These are phyloP conservation scores for Ceratocystis albifundus DNA, from an alignment of 2,329 filamentous ascomycete genomes.

Conservation along the genomic window DNA sequence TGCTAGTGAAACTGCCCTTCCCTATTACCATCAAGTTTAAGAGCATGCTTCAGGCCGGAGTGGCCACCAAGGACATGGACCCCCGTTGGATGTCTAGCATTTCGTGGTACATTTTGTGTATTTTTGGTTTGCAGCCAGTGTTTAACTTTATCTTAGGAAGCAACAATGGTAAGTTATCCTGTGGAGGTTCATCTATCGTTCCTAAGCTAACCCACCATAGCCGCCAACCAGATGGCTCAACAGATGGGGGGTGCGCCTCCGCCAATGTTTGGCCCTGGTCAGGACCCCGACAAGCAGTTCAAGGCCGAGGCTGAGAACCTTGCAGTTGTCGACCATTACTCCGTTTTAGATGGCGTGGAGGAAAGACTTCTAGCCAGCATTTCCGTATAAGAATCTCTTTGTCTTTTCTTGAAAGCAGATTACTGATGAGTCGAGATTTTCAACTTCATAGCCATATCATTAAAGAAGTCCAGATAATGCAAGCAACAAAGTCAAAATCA, in stretches of 20 bases:
- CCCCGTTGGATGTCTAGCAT: conserved; percentile 97
- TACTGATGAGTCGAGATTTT: not conserved
- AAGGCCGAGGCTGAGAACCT: conserved; percentile 86
- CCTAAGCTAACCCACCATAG: conserved; percentile 35
- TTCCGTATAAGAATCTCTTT: conserved; percentile 16
- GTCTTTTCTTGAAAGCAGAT: not conserved
- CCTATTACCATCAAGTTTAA: conserved; percentile 98
- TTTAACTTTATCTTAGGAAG: conserved; percentile 95
- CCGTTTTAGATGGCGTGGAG: conserved; percentile 79
- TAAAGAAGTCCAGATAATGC: conserved; percentile 8
- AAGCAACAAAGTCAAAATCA: conserved; percentile 11
- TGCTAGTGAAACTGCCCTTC: conserved; percentile 82
- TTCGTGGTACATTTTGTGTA: conserved; percentile 96
- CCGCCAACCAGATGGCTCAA: conserved; percentile 81
- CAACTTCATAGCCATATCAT: not conserved
- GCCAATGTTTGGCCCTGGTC: conserved; percentile 76
- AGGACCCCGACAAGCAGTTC: conserved; percentile 94
- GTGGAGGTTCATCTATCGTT: too few relatives aligned
- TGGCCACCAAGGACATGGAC: conserved; percentile 90
- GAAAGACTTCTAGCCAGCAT: conserved; percentile 53
- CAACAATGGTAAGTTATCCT: conserved; percentile 64
- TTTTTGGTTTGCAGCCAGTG: conserved; percentile 91
- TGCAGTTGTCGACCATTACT: conserved; percentile 87
- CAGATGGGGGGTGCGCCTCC: conserved; percentile 76
- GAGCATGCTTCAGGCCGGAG: conserved; percentile 95